These are phyloP conservation scores for Thamnidium elegans DNA, from an alignment of 192 early-diverging fungal species.

Conservation along the genomic window DNA sequence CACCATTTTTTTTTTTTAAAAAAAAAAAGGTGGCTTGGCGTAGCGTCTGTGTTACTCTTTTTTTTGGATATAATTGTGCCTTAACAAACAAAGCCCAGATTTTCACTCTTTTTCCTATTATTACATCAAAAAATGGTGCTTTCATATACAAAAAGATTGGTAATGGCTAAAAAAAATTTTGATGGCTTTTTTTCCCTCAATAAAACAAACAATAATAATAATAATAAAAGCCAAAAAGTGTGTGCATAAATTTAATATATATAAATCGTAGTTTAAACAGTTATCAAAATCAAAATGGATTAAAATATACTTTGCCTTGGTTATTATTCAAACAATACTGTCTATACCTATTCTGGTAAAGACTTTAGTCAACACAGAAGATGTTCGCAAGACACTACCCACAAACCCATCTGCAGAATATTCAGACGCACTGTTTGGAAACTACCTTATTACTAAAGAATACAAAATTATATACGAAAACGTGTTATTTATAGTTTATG, in stretches of 20 bases:
- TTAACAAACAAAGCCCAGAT: neutral
- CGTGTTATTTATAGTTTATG: neutral
- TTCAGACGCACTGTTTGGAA: neutral
- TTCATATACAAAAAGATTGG: neutral
- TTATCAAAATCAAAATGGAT: constrained; percentile 13
- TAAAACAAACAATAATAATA: neutral
- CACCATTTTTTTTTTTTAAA: no score
- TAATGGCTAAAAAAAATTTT: neutral
- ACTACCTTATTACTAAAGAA: neutral
- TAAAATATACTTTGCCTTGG: neutral
- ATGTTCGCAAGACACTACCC: neutral
- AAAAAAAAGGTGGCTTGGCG: neutral
- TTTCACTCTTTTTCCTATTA: no score
- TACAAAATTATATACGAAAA: neutral
- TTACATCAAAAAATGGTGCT: no score
- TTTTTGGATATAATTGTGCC: neutral
- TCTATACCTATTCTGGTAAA: constrained; percentile 1
- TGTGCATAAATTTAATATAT: no score
- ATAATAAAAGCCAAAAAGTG: no score
- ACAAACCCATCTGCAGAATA: neutral
- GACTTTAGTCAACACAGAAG: neutral
- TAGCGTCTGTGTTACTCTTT: neutral
- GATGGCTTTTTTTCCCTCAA: no score
- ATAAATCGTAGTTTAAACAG: constrained; percentile 2
- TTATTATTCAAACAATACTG: neutral